A percentile compares a stretch with the other conserved stretches of the same genome.
phyloP scores from a whole-genome alignment of 352 stramenopile genomes.

The Phytophthora boehmeriae region DNA sequence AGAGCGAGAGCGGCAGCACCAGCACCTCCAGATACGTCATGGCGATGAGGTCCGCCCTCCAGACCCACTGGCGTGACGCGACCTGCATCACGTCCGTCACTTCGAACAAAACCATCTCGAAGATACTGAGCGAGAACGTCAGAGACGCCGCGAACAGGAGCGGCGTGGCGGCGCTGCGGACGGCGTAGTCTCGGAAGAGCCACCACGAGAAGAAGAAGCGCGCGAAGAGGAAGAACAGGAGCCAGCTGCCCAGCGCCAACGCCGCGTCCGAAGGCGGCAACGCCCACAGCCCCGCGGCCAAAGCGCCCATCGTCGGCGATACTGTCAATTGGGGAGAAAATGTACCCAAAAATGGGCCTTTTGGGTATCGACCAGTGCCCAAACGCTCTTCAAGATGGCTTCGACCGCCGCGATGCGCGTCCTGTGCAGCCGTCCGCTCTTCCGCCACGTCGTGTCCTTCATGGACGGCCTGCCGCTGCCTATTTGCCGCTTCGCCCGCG shows the following conservation, averaged over 20 bases:
- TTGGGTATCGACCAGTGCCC: too few relatives aligned
- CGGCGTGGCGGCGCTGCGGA: slow-evolving; percentile 59
- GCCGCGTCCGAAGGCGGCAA: slow-evolving; percentile 39
- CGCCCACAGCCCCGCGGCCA: slow-evolving; percentile 18
- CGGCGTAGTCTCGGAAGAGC: slow-evolving; percentile 86
- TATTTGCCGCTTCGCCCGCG: slow-evolving; percentile 24
- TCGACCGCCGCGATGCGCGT: slow-evolving; percentile 14
- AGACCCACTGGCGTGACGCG: slow-evolving; percentile 75
- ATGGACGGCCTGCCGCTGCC: slow-evolving; percentile 37
- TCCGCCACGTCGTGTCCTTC: slow-evolving; percentile 28
- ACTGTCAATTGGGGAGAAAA: too few relatives aligned
- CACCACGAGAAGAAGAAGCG: slow-evolving; percentile 85
- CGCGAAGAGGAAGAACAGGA: slow-evolving; percentile 68
- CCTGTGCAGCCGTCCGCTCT: slow-evolving; percentile 27
- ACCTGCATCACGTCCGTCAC: slow-evolving; percentile 71
- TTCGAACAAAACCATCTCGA: slow-evolving; percentile 85
- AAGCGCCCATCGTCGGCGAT: too few relatives aligned
- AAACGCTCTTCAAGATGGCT: too few relatives aligned
- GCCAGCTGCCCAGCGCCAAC: slow-evolving; percentile 48
- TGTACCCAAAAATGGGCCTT: too few relatives aligned
- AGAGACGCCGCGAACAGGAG: slow-evolving; percentile 78
- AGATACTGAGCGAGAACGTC: slow-evolving; percentile 81
- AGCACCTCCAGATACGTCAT: slow-evolving; percentile 83
- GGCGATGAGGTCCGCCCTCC: slow-evolving; percentile 73
- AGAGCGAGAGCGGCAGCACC: slow-evolving; percentile 75